A percentile compares a stretch with the other conserved stretches of the same genome.
Evolutionary conservation across 495 filamentous ascomycete species (phyloP).

Genomic region (Xylaria scruposa): DNA sequence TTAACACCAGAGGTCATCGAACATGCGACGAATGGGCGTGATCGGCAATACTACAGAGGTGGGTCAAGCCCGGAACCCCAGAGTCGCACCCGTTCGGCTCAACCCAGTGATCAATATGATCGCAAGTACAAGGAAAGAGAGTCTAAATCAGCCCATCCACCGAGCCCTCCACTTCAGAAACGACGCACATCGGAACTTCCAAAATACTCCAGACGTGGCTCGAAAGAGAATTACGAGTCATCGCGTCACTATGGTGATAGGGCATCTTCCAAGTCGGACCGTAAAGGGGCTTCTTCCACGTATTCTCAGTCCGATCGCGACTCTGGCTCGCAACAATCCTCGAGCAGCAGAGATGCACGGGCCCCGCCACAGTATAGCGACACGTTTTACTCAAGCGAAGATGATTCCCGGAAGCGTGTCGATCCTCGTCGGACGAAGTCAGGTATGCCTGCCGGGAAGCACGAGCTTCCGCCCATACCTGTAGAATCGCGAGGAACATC

Average conservation of each 20-base stretch:
- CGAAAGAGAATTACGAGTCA: slow-evolving; percentile 30
- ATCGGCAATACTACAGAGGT: slow-evolving; percentile 49
- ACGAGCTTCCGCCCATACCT: slow-evolving; percentile 23
- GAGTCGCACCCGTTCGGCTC: slow-evolving; percentile 35
- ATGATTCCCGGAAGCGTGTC: slow-evolving; percentile 27
- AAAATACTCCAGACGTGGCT: slow-evolving; percentile 27
- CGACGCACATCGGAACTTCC: slow-evolving; percentile 36
- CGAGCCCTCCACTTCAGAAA: slow-evolving; percentile 38
- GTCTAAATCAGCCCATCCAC: slow-evolving; percentile 24
- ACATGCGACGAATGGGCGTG: slow-evolving; percentile 44
- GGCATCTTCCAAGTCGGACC: slow-evolving; percentile 29
- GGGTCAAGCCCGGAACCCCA: slow-evolving; percentile 31
- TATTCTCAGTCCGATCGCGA: slow-evolving; percentile 33
- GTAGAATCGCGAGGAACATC: slow-evolving; percentile 29
- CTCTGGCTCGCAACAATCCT: slow-evolving; percentile 30
- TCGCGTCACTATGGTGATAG: slow-evolving; percentile 25
- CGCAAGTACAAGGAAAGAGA: slow-evolving; percentile 35
- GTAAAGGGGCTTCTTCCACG: slow-evolving; percentile 19
- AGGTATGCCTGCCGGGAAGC: slow-evolving; percentile 14
- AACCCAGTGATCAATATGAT: slow-evolving; percentile 33
- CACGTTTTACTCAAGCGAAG: slow-evolving; percentile 40
- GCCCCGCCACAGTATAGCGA: slow-evolving; percentile 29
- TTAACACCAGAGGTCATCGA: slow-evolving; percentile 44
- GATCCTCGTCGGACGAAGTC: slow-evolving; percentile 31
- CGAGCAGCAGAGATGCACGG: slow-evolving; percentile 26